Percentiles rank a stretch among this genome's conserved stretches.
phyloP scores from a whole-genome alignment of 257 asterid genomes.

The Misopates orontium region DNA sequence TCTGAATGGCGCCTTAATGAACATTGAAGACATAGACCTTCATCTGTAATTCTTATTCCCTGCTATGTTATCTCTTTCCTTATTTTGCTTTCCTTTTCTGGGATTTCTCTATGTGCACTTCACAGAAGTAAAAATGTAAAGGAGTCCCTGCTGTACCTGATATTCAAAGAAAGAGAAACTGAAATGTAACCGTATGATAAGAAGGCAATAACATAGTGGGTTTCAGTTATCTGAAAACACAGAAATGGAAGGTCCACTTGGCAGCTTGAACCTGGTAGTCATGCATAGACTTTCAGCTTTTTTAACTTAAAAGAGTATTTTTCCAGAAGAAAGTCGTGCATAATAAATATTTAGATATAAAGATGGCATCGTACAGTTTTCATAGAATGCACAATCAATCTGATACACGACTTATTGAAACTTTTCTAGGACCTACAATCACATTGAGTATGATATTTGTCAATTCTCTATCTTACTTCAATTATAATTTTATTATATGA shows the following conservation, averaged over 20 bases:
- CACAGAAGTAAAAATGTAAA: constrained; percentile 17
- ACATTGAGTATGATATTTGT: not conserved
- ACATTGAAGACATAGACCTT: constrained; percentile 92
- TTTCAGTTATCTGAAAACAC: not conserved
- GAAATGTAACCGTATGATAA: not conserved
- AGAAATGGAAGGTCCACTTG: not conserved
- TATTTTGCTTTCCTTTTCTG: constrained; percentile 1
- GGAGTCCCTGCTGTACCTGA: not conserved
- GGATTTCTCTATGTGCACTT: not conserved
- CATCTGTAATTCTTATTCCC: constrained; percentile 68
- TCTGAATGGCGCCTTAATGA: constrained; percentile 94
- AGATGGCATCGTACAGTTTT: not conserved
- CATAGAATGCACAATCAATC: not conserved
- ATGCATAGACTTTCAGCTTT: not conserved
- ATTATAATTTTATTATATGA: not conserved
- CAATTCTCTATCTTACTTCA: not conserved
- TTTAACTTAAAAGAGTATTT: not conserved
- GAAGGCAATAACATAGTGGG: not conserved
- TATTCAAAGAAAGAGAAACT: constrained; percentile 1
- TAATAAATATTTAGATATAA: not conserved
- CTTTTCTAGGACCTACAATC: not conserved
- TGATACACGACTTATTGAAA: constrained; percentile 1
- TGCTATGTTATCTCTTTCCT: constrained; percentile 17
- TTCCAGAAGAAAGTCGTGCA: not conserved
- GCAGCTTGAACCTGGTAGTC: not conserved